A percentile compares a stretch with the other conserved stretches of the same genome.
Conservation (phyloP, 495 filamentous ascomycete genomes). For the Extremus antarcticus region DNA sequence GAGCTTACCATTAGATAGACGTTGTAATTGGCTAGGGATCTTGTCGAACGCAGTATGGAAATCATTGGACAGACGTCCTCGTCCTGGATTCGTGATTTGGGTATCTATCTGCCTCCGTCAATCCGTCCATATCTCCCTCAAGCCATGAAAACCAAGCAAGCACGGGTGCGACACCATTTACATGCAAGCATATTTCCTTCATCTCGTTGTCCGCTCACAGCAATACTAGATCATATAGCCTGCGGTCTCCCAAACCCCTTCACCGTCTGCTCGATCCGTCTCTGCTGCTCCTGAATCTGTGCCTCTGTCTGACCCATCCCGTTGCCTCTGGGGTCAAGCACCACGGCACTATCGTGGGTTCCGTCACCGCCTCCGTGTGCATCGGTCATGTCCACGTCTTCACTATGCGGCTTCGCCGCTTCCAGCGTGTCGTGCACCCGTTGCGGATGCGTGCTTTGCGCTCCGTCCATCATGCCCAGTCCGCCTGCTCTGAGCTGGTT, state of each 20-base stretch:
- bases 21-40: no score
- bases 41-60: no score
- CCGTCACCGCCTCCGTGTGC: neutral
- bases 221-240: neutral
- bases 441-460: slow-evolving; percentile 53
- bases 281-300: slow-evolving; percentile 52
- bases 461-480: slow-evolving; percentile 70
- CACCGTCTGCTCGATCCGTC: slow-evolving; percentile 48
- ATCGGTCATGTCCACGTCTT: slow-evolving; percentile 16
- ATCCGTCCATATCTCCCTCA: neutral
- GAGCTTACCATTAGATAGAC: no score
- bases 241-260: slow-evolving; percentile 35
- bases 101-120: neutral
- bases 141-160: neutral
- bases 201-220: neutral
- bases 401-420: slow-evolving; percentile 14
- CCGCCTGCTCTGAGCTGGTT: slow-evolving; percentile 89
- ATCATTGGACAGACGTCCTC: neutral
- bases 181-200: no score
- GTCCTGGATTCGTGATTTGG: neutral
- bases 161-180: no score
- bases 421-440: slow-evolving; percentile 27
- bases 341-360: slow-evolving; percentile 32
- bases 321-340: slow-evolving; percentile 37
- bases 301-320: slow-evolving; percentile 53